These are phyloP conservation scores for Cryptococcus neoformans DNA, from an alignment of 1,284 basidiomycete genomes.

Conservation along the genomic window DNA sequence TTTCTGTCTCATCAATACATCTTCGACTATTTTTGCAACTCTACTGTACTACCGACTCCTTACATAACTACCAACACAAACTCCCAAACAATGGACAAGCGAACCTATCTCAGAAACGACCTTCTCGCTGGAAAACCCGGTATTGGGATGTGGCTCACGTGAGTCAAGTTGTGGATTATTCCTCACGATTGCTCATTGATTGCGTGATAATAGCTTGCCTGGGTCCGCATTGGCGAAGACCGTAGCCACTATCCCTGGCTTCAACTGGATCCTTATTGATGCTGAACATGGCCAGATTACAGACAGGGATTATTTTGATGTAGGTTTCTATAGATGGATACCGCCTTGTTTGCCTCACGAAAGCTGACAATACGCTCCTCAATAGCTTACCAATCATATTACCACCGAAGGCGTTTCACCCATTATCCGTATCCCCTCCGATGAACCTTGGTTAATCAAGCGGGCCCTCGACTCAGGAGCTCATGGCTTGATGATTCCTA, in stretches of 20 bases:
- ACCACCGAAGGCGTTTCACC: slow-evolving; percentile 34
- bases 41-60: too few relatives aligned
- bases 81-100: slow-evolving; percentile 6
- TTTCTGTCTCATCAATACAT: too few relatives aligned
- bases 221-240: slow-evolving; percentile 26
- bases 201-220: slow-evolving; percentile 17
- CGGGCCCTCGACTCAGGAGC: slow-evolving; percentile 46
- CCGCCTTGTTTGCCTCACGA: too few relatives aligned
- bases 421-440: slow-evolving; percentile 43
- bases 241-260: slow-evolving; percentile 31
- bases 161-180: background rate
- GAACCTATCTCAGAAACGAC: slow-evolving; percentile 50
- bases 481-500: slow-evolving; percentile 36
- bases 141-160: slow-evolving; percentile 68
- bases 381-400: slow-evolving; percentile 24
- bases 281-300: slow-evolving; percentile 34
- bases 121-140: slow-evolving; percentile 58
- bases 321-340: slow-evolving; percentile 3
- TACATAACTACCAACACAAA: too few relatives aligned
- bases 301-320: slow-evolving; percentile 31
- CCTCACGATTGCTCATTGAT: too few relatives aligned
- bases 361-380: too few relatives aligned
- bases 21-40: too few relatives aligned
- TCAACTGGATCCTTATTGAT: slow-evolving; percentile 36
- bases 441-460: slow-evolving; percentile 44